These are phyloP conservation scores for Backusella australiensis DNA, from an alignment of 192 early-diverging fungal species.

Conservation along the genomic window DNA sequence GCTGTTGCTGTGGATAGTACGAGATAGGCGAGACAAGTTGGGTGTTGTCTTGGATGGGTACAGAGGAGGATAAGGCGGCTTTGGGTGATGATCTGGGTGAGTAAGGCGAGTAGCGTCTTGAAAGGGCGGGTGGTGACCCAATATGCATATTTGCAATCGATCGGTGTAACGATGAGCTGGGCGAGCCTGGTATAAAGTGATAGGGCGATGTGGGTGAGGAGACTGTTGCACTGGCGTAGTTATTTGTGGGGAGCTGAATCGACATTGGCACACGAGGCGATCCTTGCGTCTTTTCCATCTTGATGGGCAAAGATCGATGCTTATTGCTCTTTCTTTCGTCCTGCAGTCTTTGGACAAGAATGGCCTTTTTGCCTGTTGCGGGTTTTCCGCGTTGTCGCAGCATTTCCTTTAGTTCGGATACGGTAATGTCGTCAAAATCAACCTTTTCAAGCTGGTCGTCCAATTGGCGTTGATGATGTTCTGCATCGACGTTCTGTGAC, in stretches of 20 bases:
- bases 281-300: background rate
- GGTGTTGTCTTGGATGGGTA: background rate
- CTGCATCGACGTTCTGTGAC: conserved; percentile 26
- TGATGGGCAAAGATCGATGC: background rate
- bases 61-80: background rate
- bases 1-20: background rate
- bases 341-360: conserved; percentile 64
- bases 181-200: conserved; percentile 5
- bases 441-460: conserved; percentile 62
- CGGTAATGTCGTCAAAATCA: conserved; percentile 76
- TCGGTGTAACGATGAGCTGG: conserved; percentile 19
- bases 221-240: background rate
- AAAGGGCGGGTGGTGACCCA: conserved; percentile 19
- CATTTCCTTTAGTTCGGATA: conserved; percentile 73
- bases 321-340: conserved; percentile 44
- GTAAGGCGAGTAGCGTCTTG: conserved; percentile 33
- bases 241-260: background rate
- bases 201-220: conserved; percentile 6
- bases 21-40: background rate
- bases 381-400: conserved; percentile 64
- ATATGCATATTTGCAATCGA: conserved; percentile 36
- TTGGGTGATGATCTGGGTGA: conserved; percentile 27
- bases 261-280: background rate
- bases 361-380: conserved; percentile 69
- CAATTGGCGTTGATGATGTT: conserved; percentile 52